Base-by-base conservation (phyloP, 2,329 filamentous ascomycete genomes). In the Zymoseptoria brevis region DNA sequence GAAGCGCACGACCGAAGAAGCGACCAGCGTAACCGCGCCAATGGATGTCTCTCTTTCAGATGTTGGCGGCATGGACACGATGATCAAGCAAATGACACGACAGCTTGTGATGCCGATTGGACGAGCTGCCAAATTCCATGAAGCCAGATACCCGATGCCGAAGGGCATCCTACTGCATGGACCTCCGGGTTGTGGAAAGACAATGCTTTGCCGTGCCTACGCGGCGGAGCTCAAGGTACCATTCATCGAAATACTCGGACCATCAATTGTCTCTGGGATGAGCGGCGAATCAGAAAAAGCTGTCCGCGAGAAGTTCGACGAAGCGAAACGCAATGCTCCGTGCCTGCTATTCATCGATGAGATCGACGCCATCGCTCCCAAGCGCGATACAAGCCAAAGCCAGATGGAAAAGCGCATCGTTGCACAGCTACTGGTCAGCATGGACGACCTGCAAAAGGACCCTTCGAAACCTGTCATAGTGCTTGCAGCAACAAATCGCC, bases 321-420 rank as follows among this genome's bases (percentile, higher is more conserved):
- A 94, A 69, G 94, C 94, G 0, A 90, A 89, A 71, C 83, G 84
- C 57, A 81, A 92, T 45, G 92, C 93, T 0, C 94, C 94, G 0
- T 96, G 90, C 68, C 80, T 99, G 4, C 81, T 99, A 4, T 95
- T 96, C 69, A 88, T 97, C 59, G 91, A 96, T 66, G 88, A 96
- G 66, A 89, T 97, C 56, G 92, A 99, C 73, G 87, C 88, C 3
- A 94, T 97, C 67, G 89, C 91, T 54, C 89, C 89, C 0, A 96
- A 95, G 72, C 81, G 88, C 58, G 90, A 96, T 63, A 89, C 84
- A 57, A 85, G 88, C 1, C 88, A 94, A 68, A 87, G 88, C 68
- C 90, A 96, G 64, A 93, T 95, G 84, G 91, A 96, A 71, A 89
- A 90, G 70, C 81, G 91, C 56, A 94, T 95, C 62, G 87, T 95